A percentile compares a stretch with the other conserved stretches of the same genome.
These are phyloP conservation scores for Ananas comosus DNA, from an alignment of 176 grass and related monocot species.

Conservation along the genomic window DNA sequence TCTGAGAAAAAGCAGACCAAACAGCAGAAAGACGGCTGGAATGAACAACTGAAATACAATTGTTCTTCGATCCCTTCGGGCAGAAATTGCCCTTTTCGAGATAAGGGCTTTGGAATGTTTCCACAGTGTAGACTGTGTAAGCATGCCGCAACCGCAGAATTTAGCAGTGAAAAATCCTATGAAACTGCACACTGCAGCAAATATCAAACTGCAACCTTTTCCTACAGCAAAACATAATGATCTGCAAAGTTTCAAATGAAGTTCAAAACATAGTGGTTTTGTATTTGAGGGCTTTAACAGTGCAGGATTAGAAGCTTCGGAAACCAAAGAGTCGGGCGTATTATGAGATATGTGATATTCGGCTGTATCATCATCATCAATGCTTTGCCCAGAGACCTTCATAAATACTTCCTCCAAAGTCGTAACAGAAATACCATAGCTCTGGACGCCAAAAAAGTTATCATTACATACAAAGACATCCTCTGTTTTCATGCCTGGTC, in stretches of 20 bases:
- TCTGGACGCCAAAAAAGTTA: constrained; percentile 21
- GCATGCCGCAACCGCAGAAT: constrained; percentile 23
- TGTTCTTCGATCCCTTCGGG: constrained; percentile 33
- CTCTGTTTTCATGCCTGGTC: constrained; percentile 11
- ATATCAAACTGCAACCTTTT: constrained; percentile 27
- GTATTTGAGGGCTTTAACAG: constrained; percentile 1
- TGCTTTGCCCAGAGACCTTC: constrained; percentile 25
- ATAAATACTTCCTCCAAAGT: constrained; percentile 46
- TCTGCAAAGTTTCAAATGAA: constrained; percentile 15
- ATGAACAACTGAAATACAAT: constrained; percentile 39
- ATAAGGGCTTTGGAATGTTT: constrained; percentile 35
- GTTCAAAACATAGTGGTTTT: background rate
- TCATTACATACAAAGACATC: constrained; percentile 11
- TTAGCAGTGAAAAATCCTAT: constrained; percentile 13
- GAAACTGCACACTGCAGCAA: constrained; percentile 18
- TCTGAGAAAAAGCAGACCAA: constrained; percentile 38
- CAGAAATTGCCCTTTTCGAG: constrained; percentile 33
- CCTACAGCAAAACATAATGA: constrained; percentile 21
- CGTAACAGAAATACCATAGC: constrained; percentile 46
- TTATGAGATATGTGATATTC: constrained; percentile 7
- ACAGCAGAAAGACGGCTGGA: constrained; percentile 33
- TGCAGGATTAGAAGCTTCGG: constrained; percentile 9
- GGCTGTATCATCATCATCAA: constrained; percentile 18
- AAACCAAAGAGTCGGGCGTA: background rate
- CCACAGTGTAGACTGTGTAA: constrained; percentile 31